Evolutionary conservation across 2,329 filamentous ascomycete genomes (phyloP).

Genomic region (Raffaelea arxii): DNA sequence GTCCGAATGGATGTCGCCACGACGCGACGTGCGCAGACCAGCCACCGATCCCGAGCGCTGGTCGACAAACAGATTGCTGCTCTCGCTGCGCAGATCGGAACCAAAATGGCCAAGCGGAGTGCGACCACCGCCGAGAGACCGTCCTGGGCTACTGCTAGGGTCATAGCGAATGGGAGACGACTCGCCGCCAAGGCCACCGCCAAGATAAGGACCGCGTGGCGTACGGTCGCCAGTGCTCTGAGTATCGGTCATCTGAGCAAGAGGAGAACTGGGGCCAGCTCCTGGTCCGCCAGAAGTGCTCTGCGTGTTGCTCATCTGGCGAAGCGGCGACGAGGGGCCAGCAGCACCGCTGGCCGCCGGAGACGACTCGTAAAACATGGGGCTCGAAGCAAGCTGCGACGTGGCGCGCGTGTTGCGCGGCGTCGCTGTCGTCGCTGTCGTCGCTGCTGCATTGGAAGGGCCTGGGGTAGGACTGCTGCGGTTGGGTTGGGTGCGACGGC

Average conservation of each 20-base stretch:
- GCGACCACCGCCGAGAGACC: slow-evolving; percentile 45
- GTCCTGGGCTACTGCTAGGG: slow-evolving; percentile 78
- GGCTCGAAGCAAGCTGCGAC: slow-evolving; percentile 61
- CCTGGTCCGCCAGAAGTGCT: slow-evolving; percentile 24
- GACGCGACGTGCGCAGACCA: slow-evolving; percentile 51
- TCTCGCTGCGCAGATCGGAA: slow-evolving; percentile 70
- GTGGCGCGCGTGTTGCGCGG: neutral
- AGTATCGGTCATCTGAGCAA: slow-evolving; percentile 49
- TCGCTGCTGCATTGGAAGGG: slow-evolving; percentile 8
- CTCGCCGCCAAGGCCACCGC: slow-evolving; percentile 51
- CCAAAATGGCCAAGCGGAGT: slow-evolving; percentile 66
- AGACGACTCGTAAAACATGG: slow-evolving; percentile 62
- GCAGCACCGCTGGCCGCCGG: slow-evolving; percentile 19
- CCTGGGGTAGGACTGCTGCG: slow-evolving; percentile 22
- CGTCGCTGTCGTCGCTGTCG: neutral
- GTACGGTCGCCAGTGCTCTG: too few relatives aligned
- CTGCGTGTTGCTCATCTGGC: slow-evolving; percentile 48
- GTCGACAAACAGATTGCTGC: slow-evolving; percentile 78
- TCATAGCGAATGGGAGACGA: slow-evolving; percentile 91
- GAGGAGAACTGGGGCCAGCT: slow-evolving; percentile 45
- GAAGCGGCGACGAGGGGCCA: slow-evolving; percentile 39
- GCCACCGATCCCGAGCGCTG: slow-evolving; percentile 43
- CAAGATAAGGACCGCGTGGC: too few relatives aligned
- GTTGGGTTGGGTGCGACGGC: slow-evolving; percentile 12
- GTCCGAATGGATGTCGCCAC: slow-evolving; percentile 84